Evolutionary conservation across 495 filamentous ascomycete species (phyloP), one percentile per base, ranked within the genome.

Genomic region (Trichoderma asperelloides): DNA sequence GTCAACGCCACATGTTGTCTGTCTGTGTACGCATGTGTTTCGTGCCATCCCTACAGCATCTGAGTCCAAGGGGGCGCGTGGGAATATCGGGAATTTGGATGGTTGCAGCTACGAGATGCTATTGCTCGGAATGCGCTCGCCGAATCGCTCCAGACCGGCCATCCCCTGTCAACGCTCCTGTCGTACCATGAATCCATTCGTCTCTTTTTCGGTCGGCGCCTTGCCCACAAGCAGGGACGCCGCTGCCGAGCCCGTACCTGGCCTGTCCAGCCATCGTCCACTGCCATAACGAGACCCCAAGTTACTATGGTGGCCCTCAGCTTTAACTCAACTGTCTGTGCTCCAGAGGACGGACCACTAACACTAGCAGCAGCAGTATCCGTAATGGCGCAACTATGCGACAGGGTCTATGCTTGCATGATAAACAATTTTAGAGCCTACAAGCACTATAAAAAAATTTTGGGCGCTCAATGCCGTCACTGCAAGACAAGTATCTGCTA

Each of bases 361-460:
- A 47, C 11, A 16, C n/a, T 18, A 23, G 49, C n/a, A 30, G 55
- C 6, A 23, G 49, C n/a, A 30, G 55, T 8, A 30, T 15, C 55
- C 55, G 55, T 33, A 18, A 60, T 60, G 55, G 55, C 55, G 25
- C 28, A 25, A 60, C 25, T 13, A 12, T 25, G 11, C n/a, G 55
- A 60, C 55, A 60, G 55, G 55, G 55, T 33, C 28, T 21, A 60
- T 60, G n/a, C 55, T 30, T 60, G 55, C 55, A 60, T 60, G 55
- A 60, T 30, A 27, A 30, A 60, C 25, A 30, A 7, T 28, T 47
- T 60, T 28, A 30, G 21, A 51, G 47, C 3, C n/a, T 0, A 18
- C 43, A n/a, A n/a, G 11, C 21, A 7, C 49, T 57, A 57, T 57
- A 57, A 21, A 21, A 57, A 57, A 21, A 57, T 25, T 25, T 16